Evolutionary conservation across 2,329 filamentous ascomycete species (phyloP).

Genomic region (Geosmithia putterillii): DNA sequence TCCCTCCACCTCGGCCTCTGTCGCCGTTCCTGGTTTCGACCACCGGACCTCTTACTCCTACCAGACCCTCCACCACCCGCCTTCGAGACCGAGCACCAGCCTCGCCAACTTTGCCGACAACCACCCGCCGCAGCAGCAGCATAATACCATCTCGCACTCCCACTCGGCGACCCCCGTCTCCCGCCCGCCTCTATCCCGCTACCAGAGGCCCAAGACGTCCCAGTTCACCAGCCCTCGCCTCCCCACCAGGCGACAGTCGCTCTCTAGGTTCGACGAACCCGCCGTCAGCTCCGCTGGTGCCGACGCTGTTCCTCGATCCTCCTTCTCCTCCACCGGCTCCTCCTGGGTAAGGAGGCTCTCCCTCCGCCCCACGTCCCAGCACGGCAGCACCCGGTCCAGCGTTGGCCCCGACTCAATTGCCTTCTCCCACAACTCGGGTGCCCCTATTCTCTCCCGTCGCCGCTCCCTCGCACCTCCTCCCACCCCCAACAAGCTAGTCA

Average conservation of each 20-base stretch:
- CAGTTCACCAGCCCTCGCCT: slow-evolving; percentile 28
- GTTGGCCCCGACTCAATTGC: slow-evolving; percentile 51
- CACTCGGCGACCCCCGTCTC: slow-evolving; percentile 17
- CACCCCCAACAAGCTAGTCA: slow-evolving; percentile 66
- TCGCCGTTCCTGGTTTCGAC: not conserved
- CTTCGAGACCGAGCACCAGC: slow-evolving; percentile 30
- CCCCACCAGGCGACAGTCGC: slow-evolving; percentile 27
- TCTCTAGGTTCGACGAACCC: slow-evolving; percentile 25
- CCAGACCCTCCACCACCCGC: slow-evolving; percentile 1
- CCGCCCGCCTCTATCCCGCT: slow-evolving; percentile 22
- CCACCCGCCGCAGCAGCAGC: slow-evolving; percentile 10
- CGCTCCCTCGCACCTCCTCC: slow-evolving; percentile 27
- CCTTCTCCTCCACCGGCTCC: slow-evolving; percentile 45
- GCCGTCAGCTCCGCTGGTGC: slow-evolving; percentile 12
- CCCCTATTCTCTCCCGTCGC: slow-evolving; percentile 43
- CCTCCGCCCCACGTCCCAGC: slow-evolving; percentile 49
- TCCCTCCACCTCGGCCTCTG: not conserved
- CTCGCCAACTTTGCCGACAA: slow-evolving; percentile 7
- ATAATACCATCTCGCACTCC: slow-evolving; percentile 9
- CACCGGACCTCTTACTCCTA: not conserved
- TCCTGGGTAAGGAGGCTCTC: slow-evolving; percentile 64
- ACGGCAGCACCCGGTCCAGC: slow-evolving; percentile 52
- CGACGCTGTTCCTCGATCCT: slow-evolving; percentile 37
- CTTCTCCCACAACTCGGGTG: slow-evolving; percentile 54
- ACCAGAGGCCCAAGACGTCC: slow-evolving; percentile 21